Percentiles rank a stretch among this genome's conserved stretches.
These are phyloP conservation scores for Barnettozyma siamensis DNA, from an alignment of 805 yeast species.

Conservation along the genomic window DNA sequence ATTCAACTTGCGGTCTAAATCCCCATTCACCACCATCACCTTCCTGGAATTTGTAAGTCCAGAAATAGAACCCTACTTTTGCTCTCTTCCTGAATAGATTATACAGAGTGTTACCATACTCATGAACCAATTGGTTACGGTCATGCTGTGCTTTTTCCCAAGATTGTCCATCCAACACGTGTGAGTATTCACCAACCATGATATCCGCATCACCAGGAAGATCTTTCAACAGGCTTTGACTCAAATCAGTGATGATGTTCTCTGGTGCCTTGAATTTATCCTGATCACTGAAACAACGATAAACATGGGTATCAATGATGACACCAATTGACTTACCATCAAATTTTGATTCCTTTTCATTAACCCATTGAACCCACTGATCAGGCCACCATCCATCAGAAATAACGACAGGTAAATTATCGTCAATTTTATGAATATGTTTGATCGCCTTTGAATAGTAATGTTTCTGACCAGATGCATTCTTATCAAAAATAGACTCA, in stretches of 20 bases:
- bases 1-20: constrained; percentile 65
- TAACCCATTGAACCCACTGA: constrained; percentile 67
- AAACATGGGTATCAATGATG: constrained; percentile 78
- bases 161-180: constrained; percentile 71
- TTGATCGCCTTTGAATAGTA: constrained; percentile 64
- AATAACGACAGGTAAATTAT: constrained; percentile 61
- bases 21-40: constrained; percentile 99
- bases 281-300: constrained; percentile 74
- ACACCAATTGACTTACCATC: constrained; percentile 46
- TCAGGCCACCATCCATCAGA: constrained; percentile 94
- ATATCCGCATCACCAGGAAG: constrained; percentile 54
- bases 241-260: constrained; percentile 54
- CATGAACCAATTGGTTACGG: constrained; percentile 50
- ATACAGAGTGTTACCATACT: constrained; percentile 57
- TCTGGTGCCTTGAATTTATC: constrained; percentile 65
- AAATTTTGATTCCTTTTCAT: constrained; percentile 33
- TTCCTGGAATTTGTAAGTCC: constrained; percentile 83
- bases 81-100: constrained; percentile 47
- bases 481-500: constrained; percentile 65
- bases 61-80: constrained; percentile 71
- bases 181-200: constrained; percentile 85
- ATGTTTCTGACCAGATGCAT: constrained; percentile 43
- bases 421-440: constrained; percentile 51
- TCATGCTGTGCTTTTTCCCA: constrained; percentile 52
- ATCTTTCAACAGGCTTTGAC: constrained; percentile 43